phyloP scores from a whole-genome alignment of 2,329 filamentous ascomycete species.

The Microsporum canis region DNA sequence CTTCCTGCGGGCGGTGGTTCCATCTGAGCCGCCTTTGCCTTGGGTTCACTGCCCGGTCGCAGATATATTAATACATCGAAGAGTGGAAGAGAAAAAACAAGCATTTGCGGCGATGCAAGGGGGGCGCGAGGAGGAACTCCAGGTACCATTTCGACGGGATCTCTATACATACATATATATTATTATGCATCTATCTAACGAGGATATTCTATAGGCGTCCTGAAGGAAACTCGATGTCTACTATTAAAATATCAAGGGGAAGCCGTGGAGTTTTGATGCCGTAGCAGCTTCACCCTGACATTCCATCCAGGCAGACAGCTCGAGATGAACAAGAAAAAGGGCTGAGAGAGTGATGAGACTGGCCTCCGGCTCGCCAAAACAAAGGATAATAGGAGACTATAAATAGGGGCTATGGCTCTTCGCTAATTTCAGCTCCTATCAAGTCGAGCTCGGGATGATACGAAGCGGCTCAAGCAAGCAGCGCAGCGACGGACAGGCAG shows the following conservation, averaged over 20 bases:
- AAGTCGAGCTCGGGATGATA: neutral
- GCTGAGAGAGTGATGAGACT: neutral
- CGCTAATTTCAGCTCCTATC: neutral
- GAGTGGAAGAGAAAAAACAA: neutral
- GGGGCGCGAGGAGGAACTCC: neutral
- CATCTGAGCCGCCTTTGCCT: neutral
- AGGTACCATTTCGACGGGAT: neutral
- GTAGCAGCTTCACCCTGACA: too few relatives aligned
- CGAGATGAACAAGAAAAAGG: too few relatives aligned
- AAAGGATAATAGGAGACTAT: neutral
- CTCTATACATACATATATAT: too few relatives aligned
- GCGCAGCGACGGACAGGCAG: too few relatives aligned
- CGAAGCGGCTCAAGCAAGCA: neutral
- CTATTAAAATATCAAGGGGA: too few relatives aligned
- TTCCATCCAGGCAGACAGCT: too few relatives aligned
- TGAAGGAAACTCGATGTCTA: too few relatives aligned
- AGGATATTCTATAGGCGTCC: too few relatives aligned
- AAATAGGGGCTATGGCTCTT: neutral
- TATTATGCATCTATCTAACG: too few relatives aligned
- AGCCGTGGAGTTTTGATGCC: too few relatives aligned
- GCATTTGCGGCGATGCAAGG: slow-evolving; percentile 1
- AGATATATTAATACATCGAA: neutral
- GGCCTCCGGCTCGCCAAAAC: neutral
- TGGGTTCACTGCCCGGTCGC: neutral
- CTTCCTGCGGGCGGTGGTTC: neutral